Evolutionary conservation across 1,139 yeast species (phyloP), one percentile per base, ranked within the genome.

Genomic region (Suhomyces bokatorum): DNA sequence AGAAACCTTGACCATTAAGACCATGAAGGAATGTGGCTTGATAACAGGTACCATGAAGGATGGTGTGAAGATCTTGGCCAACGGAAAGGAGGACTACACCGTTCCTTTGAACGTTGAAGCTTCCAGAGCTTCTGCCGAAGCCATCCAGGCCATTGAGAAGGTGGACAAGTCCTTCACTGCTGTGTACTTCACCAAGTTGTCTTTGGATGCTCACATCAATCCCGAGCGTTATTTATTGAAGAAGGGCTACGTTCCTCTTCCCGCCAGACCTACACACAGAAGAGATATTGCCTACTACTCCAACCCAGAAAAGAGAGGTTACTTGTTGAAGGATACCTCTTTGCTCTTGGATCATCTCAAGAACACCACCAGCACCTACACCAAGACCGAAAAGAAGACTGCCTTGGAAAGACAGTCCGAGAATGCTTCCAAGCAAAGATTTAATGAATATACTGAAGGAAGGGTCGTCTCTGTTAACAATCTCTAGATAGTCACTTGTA

Each of bases 241-340:
- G 55, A 83, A 80, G 59, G 96, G 95, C 16, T 81, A 90, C 52
- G 68, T 91, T 20, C 98, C 98, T 26, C 67, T 89, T 52, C 83
- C 81, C 43, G 95, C 98, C 4, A 80, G 91, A 65, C 99, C 99
- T 20, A 85, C 85, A 8, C 83, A 80, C 55, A 81, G 88, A 66
- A 85, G 88, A 69, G 90, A 86, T 58, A 83, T 93, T 49, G 81
- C 80, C 50, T 89, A 75, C 66, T 93, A 93, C 67, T 80, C 93
- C 38, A 78, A 81, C 62, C 77, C 78, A 6, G 83, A 75, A 32
- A 83, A 81, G 60, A 78, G 90, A 53, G 98, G 99, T 3, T 91
- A 88, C 61, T 70, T 91, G 56, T 66, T 70, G 55, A 59, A 73
- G 46, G 68, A 73, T 51, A 61, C 63, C 16, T 60, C 70, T 16